Percentiles rank a stretch among this genome's conserved stretches.
Evolutionary conservation across 768 basidiomycete species (phyloP).

Genomic region (Psilocybe cubensis): DNA sequence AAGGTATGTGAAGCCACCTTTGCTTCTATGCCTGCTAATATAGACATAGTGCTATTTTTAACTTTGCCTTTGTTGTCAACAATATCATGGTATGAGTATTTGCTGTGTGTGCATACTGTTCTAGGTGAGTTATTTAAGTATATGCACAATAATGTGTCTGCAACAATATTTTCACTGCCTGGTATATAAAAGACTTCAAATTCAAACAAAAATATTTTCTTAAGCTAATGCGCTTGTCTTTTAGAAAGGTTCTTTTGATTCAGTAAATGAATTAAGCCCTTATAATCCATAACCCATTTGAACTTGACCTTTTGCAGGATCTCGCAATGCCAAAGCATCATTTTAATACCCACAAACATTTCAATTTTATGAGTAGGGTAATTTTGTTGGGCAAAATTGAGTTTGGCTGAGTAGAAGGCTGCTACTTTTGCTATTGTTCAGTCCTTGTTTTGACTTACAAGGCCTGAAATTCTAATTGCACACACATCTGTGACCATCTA

Average conservation of each 20-base stretch:
- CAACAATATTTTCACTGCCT: slow-evolving; percentile 31
- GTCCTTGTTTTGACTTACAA: slow-evolving; percentile 20
- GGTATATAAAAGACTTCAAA: slow-evolving; percentile 20
- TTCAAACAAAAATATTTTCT: slow-evolving; percentile 23
- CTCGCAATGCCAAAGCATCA: slow-evolving; percentile 28
- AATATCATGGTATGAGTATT: slow-evolving; percentile 16
- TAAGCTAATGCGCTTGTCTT: slow-evolving; percentile 37
- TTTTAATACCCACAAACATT: slow-evolving; percentile 34
- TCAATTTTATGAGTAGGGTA: slow-evolving; percentile 40
- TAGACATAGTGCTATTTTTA: background rate
- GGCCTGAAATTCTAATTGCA: slow-evolving; percentile 26
- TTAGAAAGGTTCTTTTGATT: slow-evolving; percentile 33
- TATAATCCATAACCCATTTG: slow-evolving; percentile 30
- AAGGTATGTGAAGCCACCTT: background rate
- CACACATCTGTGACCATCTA: slow-evolving; percentile 31
- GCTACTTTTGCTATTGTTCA: slow-evolving; percentile 23
- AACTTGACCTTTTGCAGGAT: slow-evolving; percentile 33
- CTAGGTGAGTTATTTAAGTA: slow-evolving; percentile 19
- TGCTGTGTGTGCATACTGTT: background rate
- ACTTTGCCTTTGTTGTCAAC: slow-evolving; percentile 2
- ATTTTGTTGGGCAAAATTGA: slow-evolving; percentile 35
- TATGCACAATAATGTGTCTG: slow-evolving; percentile 32
- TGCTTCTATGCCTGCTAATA: slow-evolving; percentile 13
- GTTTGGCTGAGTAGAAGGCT: slow-evolving; percentile 36
- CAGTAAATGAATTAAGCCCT: slow-evolving; percentile 27